These are phyloP conservation scores for Lagerstroemia fauriei DNA, from an alignment of 441 rosid genomes.

Conservation along the genomic window DNA sequence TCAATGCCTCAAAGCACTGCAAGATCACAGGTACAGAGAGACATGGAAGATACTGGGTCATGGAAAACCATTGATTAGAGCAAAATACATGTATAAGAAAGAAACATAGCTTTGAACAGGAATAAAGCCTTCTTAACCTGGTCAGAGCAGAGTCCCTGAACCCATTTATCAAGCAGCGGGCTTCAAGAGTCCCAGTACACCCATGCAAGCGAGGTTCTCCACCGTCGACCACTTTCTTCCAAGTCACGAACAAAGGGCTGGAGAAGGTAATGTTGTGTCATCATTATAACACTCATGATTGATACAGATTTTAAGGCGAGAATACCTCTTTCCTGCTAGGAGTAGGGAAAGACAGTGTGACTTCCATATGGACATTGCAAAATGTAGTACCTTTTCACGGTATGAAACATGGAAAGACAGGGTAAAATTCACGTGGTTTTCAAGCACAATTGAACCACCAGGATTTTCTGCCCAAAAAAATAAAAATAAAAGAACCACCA, in stretches of 20 bases:
- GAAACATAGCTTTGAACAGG: background rate
- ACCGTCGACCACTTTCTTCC: constrained; percentile 87
- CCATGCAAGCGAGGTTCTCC: constrained; percentile 94
- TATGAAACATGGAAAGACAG: background rate
- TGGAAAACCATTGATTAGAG: background rate
- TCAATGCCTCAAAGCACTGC: constrained; percentile 92
- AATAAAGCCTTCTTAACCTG: constrained; percentile 48
- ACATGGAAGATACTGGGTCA: background rate
- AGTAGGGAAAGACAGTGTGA: no score
- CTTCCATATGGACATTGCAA: background rate
- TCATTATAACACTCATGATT: background rate
- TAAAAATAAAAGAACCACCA: no score
- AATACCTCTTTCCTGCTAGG: background rate
- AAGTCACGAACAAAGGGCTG: constrained; percentile 95
- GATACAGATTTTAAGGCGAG: background rate
- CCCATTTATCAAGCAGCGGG: constrained; percentile 75
- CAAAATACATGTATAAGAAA: background rate
- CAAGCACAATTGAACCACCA: background rate
- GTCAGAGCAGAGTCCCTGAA: constrained; percentile 92
- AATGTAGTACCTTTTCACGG: no score
- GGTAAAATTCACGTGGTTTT: background rate
- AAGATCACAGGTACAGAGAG: constrained; percentile 23
- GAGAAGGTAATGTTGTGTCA: constrained; percentile 10
- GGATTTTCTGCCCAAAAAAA: no score
- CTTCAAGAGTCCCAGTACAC: constrained; percentile 94